Evolutionary conservation across 805 yeast species (phyloP).

Genomic region (Maudiozyma pseudohumilis): DNA sequence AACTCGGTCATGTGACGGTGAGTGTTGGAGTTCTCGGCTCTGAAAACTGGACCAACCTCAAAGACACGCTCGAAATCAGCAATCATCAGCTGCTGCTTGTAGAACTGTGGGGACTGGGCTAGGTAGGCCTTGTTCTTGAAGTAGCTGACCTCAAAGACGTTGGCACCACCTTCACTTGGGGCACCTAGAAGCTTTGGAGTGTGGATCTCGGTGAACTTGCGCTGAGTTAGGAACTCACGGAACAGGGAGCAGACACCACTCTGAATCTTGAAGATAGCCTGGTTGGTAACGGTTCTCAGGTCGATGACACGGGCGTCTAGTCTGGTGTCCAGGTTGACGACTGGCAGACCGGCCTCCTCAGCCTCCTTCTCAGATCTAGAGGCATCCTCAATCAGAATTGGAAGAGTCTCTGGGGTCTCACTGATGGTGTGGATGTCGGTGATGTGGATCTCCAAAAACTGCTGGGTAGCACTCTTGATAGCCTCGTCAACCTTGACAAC

Average conservation of each 20-base stretch:
- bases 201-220: constrained; percentile 81
- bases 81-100: constrained; percentile 96
- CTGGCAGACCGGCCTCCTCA: constrained; percentile 82
- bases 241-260: constrained; percentile 81
- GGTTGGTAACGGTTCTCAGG: constrained; percentile 92
- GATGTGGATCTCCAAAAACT: constrained; percentile 78
- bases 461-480: constrained; percentile 83
- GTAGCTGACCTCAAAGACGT: constrained; percentile 87
- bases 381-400: constrained; percentile 93
- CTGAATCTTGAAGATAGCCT: constrained; percentile 91
- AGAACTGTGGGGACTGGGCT: constrained; percentile 97
- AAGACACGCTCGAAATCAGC: constrained; percentile 95
- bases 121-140: constrained; percentile 80
- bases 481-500: constrained; percentile 79
- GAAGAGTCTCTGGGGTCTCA: constrained; percentile 87
- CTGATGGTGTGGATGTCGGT: constrained; percentile 64
- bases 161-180: constrained; percentile 96
- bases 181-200: constrained; percentile 94
- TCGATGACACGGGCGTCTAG: constrained; percentile 93
- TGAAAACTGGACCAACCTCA: constrained; percentile 95
- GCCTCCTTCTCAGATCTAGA: constrained; percentile 91
- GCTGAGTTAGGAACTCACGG: constrained; percentile 69
- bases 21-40: constrained; percentile 98
- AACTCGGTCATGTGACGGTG: constrained; percentile 99
- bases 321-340: constrained; percentile 92